Percentiles rank a stretch among this genome's conserved stretches.
Evolutionary conservation across 352 stramenopile species (phyloP).

Genomic region (Globisporangium splendens): DNA sequence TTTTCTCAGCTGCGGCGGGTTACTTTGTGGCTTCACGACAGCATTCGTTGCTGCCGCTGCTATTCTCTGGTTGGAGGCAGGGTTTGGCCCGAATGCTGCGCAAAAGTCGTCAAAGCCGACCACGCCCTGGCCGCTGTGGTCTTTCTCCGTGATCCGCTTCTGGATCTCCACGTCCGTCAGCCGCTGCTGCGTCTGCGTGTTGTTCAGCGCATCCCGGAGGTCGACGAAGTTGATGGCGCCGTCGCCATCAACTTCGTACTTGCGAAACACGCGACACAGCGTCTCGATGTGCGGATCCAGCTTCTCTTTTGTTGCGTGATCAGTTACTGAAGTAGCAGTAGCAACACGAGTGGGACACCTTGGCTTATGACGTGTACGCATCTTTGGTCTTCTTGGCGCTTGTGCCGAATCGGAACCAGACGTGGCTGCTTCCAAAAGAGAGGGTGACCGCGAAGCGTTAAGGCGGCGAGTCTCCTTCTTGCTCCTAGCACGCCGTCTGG

Average conservation of each 20-base stretch:
- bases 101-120: constrained; percentile 46
- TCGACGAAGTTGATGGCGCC: constrained; percentile 47
- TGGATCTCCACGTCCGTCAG: constrained; percentile 44
- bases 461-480: too few species aligned
- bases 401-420: neutral
- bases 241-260: constrained; percentile 52
- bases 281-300: constrained; percentile 4
- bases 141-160: constrained; percentile 50
- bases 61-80: neutral
- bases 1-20: neutral
- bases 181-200: constrained; percentile 6
- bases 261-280: constrained; percentile 34
- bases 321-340: neutral
- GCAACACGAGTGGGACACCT: neutral
- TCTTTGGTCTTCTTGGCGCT: neutral
- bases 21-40: neutral
- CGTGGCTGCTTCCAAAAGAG: neutral
- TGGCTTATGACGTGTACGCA: neutral
- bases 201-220: constrained; percentile 32
- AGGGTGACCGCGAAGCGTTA: neutral
- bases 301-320: neutral
- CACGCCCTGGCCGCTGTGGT: constrained; percentile 32
- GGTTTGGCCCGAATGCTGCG: constrained; percentile 20
- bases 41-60: neutral
- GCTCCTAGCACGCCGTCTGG: neutral